A percentile compares a stretch with the other conserved stretches of the same genome.
Conservation (phyloP, 1,284 basidiomycete genomes). For the Trichosporon coremiiforme region DNA sequence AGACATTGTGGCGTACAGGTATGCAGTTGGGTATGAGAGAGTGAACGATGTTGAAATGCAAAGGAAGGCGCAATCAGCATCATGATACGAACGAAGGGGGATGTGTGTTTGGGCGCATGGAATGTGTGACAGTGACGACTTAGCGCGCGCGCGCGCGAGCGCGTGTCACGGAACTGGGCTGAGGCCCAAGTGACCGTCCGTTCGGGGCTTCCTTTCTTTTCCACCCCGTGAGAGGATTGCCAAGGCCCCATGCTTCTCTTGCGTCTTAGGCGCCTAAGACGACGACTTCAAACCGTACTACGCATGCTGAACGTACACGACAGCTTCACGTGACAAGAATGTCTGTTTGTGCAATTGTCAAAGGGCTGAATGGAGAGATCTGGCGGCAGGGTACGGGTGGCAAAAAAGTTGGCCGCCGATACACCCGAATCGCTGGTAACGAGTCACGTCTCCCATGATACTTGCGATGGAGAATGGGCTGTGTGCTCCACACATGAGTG, state of each 20-base stretch:
- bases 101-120: conserved; percentile 14
- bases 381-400: conserved; percentile 10
- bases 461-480: not conserved
- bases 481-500: not conserved
- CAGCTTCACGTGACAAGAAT: not conserved
- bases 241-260: conserved; percentile 9
- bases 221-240: not conserved
- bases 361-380: not conserved
- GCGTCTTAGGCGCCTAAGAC: not conserved
- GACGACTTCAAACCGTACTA: not conserved
- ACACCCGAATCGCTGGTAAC: conserved; percentile 8
- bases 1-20: not conserved
- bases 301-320: not conserved
- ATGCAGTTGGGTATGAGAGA: not conserved
- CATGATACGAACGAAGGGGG: not conserved
- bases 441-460: not conserved
- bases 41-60: conserved; percentile 10
- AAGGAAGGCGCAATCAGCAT: conserved; percentile 12
- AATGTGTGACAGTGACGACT: conserved; percentile 18
- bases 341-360: not conserved
- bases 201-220: not conserved
- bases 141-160: not conserved
- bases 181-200: not conserved
- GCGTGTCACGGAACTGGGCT: conserved; percentile 13
- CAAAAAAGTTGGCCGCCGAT: not conserved